Evolutionary conservation across 2,329 filamentous ascomycete genomes (phyloP).

Genomic region (Pseudogymnoascus sp.): DNA sequence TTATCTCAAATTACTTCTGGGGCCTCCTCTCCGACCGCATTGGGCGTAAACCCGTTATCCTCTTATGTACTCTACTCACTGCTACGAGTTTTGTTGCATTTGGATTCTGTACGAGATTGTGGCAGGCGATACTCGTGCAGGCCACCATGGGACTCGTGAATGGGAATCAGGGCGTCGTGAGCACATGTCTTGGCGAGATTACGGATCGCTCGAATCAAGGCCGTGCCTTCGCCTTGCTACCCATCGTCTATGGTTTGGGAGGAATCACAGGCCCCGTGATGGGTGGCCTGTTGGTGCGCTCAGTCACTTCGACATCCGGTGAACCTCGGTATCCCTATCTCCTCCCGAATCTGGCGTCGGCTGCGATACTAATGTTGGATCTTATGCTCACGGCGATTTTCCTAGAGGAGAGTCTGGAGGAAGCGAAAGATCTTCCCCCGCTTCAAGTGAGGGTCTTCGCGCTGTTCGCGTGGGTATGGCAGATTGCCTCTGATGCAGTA

Average conservation of each 20-base stretch:
- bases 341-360: conserved; percentile 72
- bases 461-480: conserved; percentile 62
- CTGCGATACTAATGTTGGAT: conserved; percentile 62
- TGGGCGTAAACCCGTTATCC: conserved; percentile 73
- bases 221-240: conserved; percentile 84
- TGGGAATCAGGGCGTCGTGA: conserved; percentile 89
- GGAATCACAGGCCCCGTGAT: conserved; percentile 87
- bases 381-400: conserved; percentile 71
- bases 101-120: conserved; percentile 74
- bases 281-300: conserved; percentile 72
- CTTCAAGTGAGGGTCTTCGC: conserved; percentile 49
- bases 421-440: conserved; percentile 52
- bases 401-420: conserved; percentile 78
- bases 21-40: conserved; percentile 73
- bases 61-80: conserved; percentile 75
- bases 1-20: conserved; percentile 88
- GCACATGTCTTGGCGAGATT: conserved; percentile 87
- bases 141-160: conserved; percentile 87
- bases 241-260: conserved; percentile 90
- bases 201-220: conserved; percentile 95
- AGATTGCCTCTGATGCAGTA: conserved; percentile 50
- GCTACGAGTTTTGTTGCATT: conserved; percentile 76
- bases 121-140: conserved; percentile 81
- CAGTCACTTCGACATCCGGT: conserved; percentile 34
- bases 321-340: conserved; percentile 69